Evolutionary conservation across 768 basidiomycete genomes (phyloP).

Genomic region (Calocera cornea): DNA sequence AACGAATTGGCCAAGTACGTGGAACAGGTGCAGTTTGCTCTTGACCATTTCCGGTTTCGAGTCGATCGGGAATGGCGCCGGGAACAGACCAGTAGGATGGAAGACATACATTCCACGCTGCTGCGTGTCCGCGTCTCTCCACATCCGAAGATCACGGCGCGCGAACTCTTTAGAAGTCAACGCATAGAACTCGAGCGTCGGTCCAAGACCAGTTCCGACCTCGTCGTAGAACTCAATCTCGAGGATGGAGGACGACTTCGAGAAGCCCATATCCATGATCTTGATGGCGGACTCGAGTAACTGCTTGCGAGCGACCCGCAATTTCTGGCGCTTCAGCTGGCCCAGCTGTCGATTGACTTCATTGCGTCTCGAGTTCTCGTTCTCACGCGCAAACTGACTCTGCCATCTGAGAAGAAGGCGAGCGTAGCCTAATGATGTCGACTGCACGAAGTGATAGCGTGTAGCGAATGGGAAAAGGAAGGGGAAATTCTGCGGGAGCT

Average conservation of each 20-base stretch:
- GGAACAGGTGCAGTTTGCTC: slow-evolving; percentile 73
- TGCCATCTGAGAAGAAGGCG: slow-evolving; percentile 92
- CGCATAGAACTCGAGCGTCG: slow-evolving; percentile 97
- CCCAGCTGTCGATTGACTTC: slow-evolving; percentile 88
- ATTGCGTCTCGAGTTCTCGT: slow-evolving; percentile 70
- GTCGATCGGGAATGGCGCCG: slow-evolving; percentile 46
- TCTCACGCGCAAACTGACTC: slow-evolving; percentile 59
- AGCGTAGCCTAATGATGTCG: slow-evolving; percentile 94
- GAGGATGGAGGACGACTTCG: slow-evolving; percentile 80
- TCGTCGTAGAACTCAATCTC: slow-evolving; percentile 99
- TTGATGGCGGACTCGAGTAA: slow-evolving; percentile 93
- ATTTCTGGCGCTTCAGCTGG: slow-evolving; percentile 87
- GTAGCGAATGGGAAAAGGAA: slow-evolving; percentile 99
- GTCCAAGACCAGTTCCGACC: slow-evolving; percentile 93
- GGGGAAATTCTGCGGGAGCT: slow-evolving; percentile 90
- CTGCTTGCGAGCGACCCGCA: slow-evolving; percentile 87
- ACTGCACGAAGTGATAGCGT: slow-evolving; percentile 92
- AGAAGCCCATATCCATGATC: slow-evolving; percentile 84
- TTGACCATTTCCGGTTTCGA: slow-evolving; percentile 27
- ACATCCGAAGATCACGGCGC: slow-evolving; percentile 70
- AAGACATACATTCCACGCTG: slow-evolving; percentile 56
- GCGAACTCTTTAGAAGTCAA: slow-evolving; percentile 93
- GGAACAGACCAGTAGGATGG: slow-evolving; percentile 78
- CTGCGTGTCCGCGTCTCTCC: slow-evolving; percentile 69
- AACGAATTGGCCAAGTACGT: slow-evolving; percentile 87